Evolutionary conservation across 176 grass and related monocot genomes (phyloP).

Genomic region (Cymbopogon citratus): DNA sequence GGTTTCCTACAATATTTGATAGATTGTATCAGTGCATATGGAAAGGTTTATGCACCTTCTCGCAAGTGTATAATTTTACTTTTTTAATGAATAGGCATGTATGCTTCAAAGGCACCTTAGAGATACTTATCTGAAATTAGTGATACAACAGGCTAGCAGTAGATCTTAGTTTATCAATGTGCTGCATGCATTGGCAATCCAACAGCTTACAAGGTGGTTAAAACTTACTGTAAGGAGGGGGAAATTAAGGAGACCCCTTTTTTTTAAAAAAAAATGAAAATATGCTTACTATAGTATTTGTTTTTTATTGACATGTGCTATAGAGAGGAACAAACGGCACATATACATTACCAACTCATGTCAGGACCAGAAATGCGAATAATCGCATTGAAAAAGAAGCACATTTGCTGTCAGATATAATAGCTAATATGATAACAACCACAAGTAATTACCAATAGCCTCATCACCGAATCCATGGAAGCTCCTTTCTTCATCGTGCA

Average conservation of each 20-base stretch:
- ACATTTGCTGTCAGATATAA: neutral
- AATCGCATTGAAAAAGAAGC: neutral
- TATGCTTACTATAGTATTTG: neutral
- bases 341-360: neutral
- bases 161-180: neutral
- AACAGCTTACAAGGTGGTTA: neutral
- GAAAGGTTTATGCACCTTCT: neutral
- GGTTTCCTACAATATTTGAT: constrained; percentile 43
- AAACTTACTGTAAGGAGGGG: neutral
- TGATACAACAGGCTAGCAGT: neutral
- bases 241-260: neutral
- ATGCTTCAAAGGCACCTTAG: neutral
- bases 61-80: neutral
- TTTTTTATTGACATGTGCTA: neutral
- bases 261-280: neutral
- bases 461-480: constrained; percentile 36
- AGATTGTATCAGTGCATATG: constrained; percentile 23
- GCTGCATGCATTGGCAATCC: neutral
- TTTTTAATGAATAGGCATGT: neutral
- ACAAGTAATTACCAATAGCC: constrained; percentile 48
- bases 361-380: neutral
- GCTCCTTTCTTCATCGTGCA: constrained; percentile 53
- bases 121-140: neutral
- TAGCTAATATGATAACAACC: neutral
- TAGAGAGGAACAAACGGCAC: no score